phyloP scores from a whole-genome alignment of 2,329 filamentous ascomycete genomes.

The Fusarium floridanum region DNA sequence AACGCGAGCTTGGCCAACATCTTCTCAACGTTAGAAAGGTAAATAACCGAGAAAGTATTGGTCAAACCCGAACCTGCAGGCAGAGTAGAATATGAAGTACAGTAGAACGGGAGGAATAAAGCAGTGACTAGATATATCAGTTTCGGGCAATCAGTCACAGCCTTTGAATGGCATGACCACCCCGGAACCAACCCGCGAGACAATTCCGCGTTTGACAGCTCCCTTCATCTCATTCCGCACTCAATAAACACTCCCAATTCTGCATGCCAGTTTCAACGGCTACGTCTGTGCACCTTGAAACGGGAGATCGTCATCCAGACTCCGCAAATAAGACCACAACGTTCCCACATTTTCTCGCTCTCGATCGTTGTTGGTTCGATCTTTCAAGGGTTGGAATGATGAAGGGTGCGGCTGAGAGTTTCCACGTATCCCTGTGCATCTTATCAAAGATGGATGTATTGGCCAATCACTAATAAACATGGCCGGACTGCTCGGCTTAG shows the following conservation, averaged over 20 bases:
- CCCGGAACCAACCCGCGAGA: background rate
- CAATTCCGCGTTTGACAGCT: background rate
- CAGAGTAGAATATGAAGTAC: background rate
- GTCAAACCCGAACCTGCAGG: background rate
- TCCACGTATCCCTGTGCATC: background rate
- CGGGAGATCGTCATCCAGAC: background rate
- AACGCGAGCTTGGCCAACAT: background rate
- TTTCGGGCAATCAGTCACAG: too few relatives aligned
- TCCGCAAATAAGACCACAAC: background rate
- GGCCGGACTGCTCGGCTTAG: background rate
- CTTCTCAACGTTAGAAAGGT: background rate
- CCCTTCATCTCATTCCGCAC: background rate
- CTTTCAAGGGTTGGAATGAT: background rate
- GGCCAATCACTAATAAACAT: background rate
- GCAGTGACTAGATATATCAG: background rate
- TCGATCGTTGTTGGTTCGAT: background rate
- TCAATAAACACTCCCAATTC: background rate
- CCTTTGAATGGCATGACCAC: background rate
- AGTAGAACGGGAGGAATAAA: too few relatives aligned
- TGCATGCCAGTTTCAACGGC: background rate
- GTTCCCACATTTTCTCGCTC: background rate
- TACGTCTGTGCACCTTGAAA: conserved; percentile 3
- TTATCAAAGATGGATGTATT: background rate
- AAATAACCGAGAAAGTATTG: background rate
- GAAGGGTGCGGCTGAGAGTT: background rate